Evolutionary conservation across 768 basidiomycete species (phyloP), one percentile per base, ranked within the genome.

Genomic region (Clavaria fumosa): DNA sequence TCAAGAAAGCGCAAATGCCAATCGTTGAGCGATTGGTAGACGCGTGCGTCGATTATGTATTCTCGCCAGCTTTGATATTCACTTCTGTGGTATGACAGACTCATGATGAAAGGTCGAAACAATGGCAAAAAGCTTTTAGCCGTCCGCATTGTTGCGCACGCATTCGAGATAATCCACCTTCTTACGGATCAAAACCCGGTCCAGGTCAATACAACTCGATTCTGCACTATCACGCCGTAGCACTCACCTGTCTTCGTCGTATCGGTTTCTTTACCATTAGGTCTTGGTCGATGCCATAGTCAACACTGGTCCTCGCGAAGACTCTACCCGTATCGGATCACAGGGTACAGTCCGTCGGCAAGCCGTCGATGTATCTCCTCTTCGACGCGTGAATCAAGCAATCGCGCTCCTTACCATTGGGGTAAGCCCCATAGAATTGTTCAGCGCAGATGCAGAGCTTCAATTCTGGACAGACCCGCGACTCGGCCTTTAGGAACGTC

Each of bases 71-170:
- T 28, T 28, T 14, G n/a, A n/a, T n/a, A 35, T 28, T 28, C 14
- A 9, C 26, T 28, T 28, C 9, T 9, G 14, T 28, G 26, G 26
- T 28, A 14, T 28, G 26, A 31, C 49, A 93, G 89, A 61, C 66
- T 99, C 59, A 99, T 99, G 95, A 99, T 99, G 95, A 95, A 97
- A 69, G 95, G 95, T 44, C 90, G 95, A 64, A 99, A 97, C 79
- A 97, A 91, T 67, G 95, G 95, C 57, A 96, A 97, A 72, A 97
- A 97, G 67, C 78, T 97, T 59, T 66, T 99, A 62, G 81, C 95
- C 53, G 86, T 99, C 62, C 89, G 95, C 64, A 99, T 99, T 54
- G 95, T 99, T 54, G 85, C 89, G 43, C 95, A 99, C 63, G 85
- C 95, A 23, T 99, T 99, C 60, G 95, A 99, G 68, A 91, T 99